phyloP scores from a whole-genome alignment of 306 rosid genomes.

The Lathyrus oleraceus region DNA sequence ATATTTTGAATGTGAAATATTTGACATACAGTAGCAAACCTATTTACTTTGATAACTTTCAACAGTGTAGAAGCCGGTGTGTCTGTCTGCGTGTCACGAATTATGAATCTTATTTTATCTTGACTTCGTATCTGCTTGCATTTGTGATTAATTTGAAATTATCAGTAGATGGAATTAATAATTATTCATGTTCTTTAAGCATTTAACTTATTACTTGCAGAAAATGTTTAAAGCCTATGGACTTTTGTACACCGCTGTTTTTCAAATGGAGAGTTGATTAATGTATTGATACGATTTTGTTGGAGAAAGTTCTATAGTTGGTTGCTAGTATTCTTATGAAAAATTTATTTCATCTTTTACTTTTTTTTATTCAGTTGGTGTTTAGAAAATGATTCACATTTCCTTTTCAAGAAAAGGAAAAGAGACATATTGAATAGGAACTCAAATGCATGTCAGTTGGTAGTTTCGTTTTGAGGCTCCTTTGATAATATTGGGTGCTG shows the following conservation, averaged over 20 bases:
- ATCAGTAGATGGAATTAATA: slow-evolving; percentile 22
- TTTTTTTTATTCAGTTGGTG: background rate
- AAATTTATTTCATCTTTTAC: background rate
- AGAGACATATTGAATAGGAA: background rate
- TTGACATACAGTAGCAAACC: background rate
- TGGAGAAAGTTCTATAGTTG: slow-evolving; percentile 14
- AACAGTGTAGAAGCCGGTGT: slow-evolving; percentile 14
- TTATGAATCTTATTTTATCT: slow-evolving; percentile 9
- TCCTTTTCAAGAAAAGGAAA: background rate
- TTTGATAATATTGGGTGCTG: slow-evolving; percentile 24
- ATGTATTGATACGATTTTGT: slow-evolving; percentile 8
- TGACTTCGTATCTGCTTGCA: slow-evolving; percentile 8
- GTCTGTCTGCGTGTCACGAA: slow-evolving; percentile 2
- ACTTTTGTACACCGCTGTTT: slow-evolving; percentile 3
- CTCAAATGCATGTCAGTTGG: slow-evolving; percentile 21
- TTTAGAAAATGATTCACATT: slow-evolving; percentile 11
- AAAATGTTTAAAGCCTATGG: slow-evolving; percentile 7
- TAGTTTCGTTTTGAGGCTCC: slow-evolving; percentile 5
- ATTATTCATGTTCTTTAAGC: background rate
- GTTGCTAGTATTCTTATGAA: slow-evolving; percentile 20
- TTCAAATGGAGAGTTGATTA: slow-evolving; percentile 26
- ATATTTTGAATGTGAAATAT: background rate
- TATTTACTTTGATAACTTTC: slow-evolving; percentile 28
- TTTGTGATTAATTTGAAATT: slow-evolving; percentile 16
- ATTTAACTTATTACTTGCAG: slow-evolving; percentile 3